Percentiles rank a stretch among this genome's conserved stretches.
These are phyloP conservation scores for Oemleria cerasiformis DNA, from an alignment of 306 rosid genomes.

Conservation along the genomic window DNA sequence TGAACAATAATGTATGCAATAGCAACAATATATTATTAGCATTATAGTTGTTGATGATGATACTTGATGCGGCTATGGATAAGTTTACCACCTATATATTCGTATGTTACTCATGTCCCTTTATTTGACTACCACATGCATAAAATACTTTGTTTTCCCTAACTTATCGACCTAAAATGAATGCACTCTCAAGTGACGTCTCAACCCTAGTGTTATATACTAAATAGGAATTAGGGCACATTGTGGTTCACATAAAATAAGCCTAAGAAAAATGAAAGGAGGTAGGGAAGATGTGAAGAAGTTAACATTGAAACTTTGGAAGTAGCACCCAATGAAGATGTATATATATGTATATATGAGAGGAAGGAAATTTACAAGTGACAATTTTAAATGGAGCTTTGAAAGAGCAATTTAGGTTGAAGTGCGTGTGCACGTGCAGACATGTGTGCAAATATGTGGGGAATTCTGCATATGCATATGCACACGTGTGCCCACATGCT, in stretches of 20 bases:
- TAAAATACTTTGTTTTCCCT: not conserved
- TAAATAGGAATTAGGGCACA: conserved; percentile 11
- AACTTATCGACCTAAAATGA: too few species aligned
- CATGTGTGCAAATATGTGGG: conserved; percentile 79
- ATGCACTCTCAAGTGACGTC: too few species aligned
- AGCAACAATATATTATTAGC: not conserved
- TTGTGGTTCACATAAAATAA: too few species aligned
- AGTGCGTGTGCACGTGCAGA: conserved; percentile 93
- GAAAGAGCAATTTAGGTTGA: conserved; percentile 39
- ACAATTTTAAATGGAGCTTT: conserved; percentile 5
- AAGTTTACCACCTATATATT: conserved; percentile 20
- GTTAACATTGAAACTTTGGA: conserved; percentile 29
- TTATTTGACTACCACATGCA: conserved; percentile 45
- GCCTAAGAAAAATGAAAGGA: not conserved
- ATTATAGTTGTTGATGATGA: conserved; percentile 6
- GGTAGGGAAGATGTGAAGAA: not conserved
- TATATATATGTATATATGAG: too few species aligned
- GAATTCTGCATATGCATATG: conserved; percentile 52
- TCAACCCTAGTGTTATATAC: too few species aligned
- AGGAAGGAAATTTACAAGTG: conserved; percentile 17
- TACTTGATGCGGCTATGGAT: conserved; percentile 1
- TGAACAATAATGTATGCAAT: not conserved
- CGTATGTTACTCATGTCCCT: conserved; percentile 16
- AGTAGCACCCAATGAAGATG: conserved; percentile 28
- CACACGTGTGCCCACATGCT: conserved; percentile 80